phyloP scores from a whole-genome alignment of 495 filamentous ascomycete genomes.

The Neurospora sublineolata region DNA sequence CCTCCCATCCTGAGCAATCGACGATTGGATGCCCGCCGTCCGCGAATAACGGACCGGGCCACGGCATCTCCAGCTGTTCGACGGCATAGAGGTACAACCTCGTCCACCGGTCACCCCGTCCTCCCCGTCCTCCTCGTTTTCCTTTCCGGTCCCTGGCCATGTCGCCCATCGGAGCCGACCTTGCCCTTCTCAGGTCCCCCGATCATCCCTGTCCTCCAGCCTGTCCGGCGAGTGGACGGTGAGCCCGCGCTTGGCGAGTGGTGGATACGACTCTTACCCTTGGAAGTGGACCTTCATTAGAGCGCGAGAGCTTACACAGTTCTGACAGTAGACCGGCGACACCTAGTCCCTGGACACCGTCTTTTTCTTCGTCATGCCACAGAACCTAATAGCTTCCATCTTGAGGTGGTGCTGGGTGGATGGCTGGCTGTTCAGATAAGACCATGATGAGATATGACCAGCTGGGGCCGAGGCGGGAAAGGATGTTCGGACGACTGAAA shows the following conservation, averaged over 20 bases:
- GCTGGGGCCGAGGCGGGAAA: not conserved
- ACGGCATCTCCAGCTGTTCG: not conserved
- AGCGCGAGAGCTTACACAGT: constrained; percentile 1
- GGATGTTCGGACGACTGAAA: not conserved
- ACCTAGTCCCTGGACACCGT: not conserved
- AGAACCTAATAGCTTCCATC: not conserved
- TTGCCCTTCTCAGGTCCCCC: not conserved
- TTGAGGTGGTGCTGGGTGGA: not conserved
- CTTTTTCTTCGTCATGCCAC: not conserved
- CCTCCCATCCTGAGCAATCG: not conserved
- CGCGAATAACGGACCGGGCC: not conserved
- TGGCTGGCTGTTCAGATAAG: not conserved
- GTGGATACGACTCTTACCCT: constrained; percentile 8
- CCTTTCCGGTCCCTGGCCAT: not conserved
- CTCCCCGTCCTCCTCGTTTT: not conserved
- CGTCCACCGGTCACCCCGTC: not conserved
- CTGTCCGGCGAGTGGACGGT: constrained; percentile 4
- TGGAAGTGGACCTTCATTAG: constrained; percentile 20
- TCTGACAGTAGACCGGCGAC: not conserved
- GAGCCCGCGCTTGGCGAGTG: constrained; percentile 14
- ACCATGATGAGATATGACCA: not conserved
- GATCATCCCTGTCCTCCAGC: not conserved
- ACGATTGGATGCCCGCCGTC: not conserved
- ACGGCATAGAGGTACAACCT: not conserved
- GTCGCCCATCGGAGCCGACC: not conserved